Conservation (phyloP, 2,329 filamentous ascomycete genomes). For the Stachybotrys elegans region DNA sequence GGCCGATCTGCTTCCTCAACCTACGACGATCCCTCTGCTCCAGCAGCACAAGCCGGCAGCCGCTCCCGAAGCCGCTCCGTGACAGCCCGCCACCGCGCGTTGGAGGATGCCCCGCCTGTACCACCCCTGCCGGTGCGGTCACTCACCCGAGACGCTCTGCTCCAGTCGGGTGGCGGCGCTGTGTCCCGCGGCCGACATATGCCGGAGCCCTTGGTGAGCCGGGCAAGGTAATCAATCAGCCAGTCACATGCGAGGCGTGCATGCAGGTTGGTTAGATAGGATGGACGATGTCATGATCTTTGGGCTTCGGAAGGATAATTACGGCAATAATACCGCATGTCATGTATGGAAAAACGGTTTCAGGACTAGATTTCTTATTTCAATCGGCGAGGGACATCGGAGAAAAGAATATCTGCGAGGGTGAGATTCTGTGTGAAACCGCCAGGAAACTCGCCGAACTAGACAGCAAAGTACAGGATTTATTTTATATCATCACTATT, state of each 20-base stretch:
- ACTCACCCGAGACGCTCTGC: conserved; percentile 18
- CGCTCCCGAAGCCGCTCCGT: conserved; percentile 16
- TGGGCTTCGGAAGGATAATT: too few relatives aligned
- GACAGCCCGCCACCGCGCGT: conserved; percentile 2
- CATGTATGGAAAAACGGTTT: too few relatives aligned
- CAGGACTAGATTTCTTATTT: too few relatives aligned
- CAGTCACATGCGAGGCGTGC: too few relatives aligned
- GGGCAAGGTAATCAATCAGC: conserved; percentile 13
- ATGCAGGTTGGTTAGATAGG: background rate
- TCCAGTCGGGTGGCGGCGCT: conserved; percentile 9
- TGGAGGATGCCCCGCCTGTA: conserved; percentile 15
- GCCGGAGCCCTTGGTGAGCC: conserved; percentile 24
- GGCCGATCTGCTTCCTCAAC: conserved; percentile 7
- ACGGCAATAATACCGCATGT: too few relatives aligned
- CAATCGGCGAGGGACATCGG: too few relatives aligned
- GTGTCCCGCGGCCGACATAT: conserved; percentile 20
- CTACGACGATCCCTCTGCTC: conserved; percentile 8
- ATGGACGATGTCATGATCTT: too few relatives aligned
- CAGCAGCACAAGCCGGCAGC: conserved; percentile 15
- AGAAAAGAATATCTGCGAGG: too few relatives aligned
- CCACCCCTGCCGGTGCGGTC: conserved; percentile 22
- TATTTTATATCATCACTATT: too few relatives aligned
- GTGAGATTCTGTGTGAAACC: too few relatives aligned
- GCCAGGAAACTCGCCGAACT: too few relatives aligned
- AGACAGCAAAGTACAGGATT: too few relatives aligned